Evolutionary conservation across 257 asterid species (phyloP), one percentile per base, ranked within the genome.

Genomic region (Buddleja alternifolia): DNA sequence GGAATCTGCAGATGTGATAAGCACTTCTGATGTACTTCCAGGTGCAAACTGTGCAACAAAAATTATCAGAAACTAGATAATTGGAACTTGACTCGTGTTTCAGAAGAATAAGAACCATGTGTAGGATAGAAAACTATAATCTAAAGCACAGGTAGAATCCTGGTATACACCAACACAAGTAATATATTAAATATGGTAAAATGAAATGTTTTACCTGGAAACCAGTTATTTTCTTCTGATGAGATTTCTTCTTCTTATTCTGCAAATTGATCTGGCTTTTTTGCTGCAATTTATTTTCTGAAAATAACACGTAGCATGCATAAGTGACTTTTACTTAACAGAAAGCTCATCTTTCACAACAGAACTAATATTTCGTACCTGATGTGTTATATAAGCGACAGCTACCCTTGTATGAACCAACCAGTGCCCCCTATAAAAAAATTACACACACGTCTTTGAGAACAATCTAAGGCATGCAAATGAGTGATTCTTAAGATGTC

Each of bases 361-460:
- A 32, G 41, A 75, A 40, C 57, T 21, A 70, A 21, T 20, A 50
- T 51, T 68, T 62, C 73, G 41, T 76, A 94, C 99, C 97, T 66
- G 93, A 80, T 48, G 90, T 85, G 83, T 87, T 81, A 81, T 91
- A 94, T 46, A 87, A 70, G 65, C 85, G 88, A 63, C 99, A 94
- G 75, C 91, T 89, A 75, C 99, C 99, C 82, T 91, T 94, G 90
- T 94, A 91, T 16, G 99, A 85, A 71, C 99, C 99, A 78, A 94
- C 97, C 40, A 91, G 73, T 50, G 97, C 99, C 63, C 93, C 92
- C 97, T 94, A 73, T 75, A 72, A 77, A 66, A 52, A 80, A 58
- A 54, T 69, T 54, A 66, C 47, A 78, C 75, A 55, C 24, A 45
- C 39, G 53, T 62, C 41, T 39, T 60, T 66, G 74, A 58, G 47